These are phyloP conservation scores for Cystofilobasidium bisporidii DNA, from an alignment of 768 basidiomycete species.

Conservation along the genomic window DNA sequence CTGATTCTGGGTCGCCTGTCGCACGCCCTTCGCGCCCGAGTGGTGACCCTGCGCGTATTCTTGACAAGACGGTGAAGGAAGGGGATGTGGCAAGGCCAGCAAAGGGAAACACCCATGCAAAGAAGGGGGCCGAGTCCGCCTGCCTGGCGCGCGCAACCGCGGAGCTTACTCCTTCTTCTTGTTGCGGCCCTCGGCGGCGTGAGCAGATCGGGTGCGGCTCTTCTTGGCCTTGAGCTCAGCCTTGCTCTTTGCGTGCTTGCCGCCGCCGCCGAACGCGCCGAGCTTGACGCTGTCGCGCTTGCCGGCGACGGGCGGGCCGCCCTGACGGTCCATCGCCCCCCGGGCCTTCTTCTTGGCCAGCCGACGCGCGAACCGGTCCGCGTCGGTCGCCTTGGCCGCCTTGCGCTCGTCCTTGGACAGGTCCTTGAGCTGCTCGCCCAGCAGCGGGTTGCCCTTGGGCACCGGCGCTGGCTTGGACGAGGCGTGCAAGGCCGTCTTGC, in stretches of 20 bases:
- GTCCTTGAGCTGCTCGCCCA: slow-evolving; percentile 67
- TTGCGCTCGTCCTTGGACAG: slow-evolving; percentile 81
- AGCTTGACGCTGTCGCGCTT: slow-evolving; percentile 38
- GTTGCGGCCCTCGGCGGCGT: slow-evolving; percentile 39
- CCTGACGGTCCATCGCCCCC: slow-evolving; percentile 28
- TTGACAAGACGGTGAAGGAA: too few relatives aligned
- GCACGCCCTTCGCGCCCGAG: too few relatives aligned
- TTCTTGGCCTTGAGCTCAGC: slow-evolving; percentile 38
- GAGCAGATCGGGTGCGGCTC: slow-evolving; percentile 37
- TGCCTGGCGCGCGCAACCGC: too few relatives aligned
- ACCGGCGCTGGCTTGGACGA: slow-evolving; percentile 36
- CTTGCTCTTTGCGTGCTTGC: slow-evolving; percentile 31
- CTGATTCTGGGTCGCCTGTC: too few relatives aligned
- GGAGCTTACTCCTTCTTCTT: slow-evolving; percentile 34
- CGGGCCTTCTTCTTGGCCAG: slow-evolving; percentile 77
- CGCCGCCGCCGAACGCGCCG: slow-evolving; percentile 31
- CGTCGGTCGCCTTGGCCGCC: slow-evolving; percentile 63
- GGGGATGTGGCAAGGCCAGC: too few relatives aligned
- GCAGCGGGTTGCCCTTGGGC: slow-evolving; percentile 70
- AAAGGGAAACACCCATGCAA: too few relatives aligned
- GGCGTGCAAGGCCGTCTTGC: slow-evolving; percentile 31
- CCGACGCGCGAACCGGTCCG: slow-evolving; percentile 69
- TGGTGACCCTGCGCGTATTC: too few relatives aligned
- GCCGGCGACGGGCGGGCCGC: slow-evolving; percentile 16
- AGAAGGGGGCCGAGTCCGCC: too few relatives aligned